Evolutionary conservation across 164 flowering plant genomes (phyloP).

Genomic region (Amborella trichopoda): DNA sequence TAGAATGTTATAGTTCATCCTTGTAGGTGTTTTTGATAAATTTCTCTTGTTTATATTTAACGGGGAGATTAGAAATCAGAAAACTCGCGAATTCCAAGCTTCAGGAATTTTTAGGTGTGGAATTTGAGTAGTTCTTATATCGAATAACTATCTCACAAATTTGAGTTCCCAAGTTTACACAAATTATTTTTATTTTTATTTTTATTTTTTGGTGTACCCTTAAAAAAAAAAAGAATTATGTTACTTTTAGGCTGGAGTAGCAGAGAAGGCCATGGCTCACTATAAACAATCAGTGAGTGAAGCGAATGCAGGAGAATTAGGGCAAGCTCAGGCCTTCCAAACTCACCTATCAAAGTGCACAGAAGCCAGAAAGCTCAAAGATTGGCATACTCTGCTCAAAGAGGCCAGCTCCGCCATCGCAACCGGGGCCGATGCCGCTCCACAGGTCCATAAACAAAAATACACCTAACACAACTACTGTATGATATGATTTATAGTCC

Average conservation of each 20-base stretch:
- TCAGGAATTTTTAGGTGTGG: neutral
- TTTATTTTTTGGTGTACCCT: neutral
- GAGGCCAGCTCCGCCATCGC: conserved; percentile 38
- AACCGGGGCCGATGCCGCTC: conserved; percentile 69
- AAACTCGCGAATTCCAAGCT: neutral
- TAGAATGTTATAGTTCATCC: too few species aligned
- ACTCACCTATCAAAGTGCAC: conserved; percentile 28
- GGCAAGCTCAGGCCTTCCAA: conserved; percentile 34
- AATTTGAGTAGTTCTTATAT: neutral
- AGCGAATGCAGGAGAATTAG: conserved; percentile 19
- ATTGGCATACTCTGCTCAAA: conserved; percentile 45
- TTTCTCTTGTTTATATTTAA: neutral
- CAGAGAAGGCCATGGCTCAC: conserved; percentile 58
- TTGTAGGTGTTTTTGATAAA: too few species aligned
- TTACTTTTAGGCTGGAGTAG: conserved; percentile 50
- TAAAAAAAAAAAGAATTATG: too few species aligned
- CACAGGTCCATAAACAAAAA: conserved; percentile 29
- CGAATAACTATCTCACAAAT: neutral
- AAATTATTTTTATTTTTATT: neutral
- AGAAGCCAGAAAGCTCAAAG: conserved; percentile 34
- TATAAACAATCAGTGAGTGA: conserved; percentile 33
- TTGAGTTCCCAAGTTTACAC: neutral
- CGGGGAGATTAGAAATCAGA: neutral
- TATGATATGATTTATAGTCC: neutral
- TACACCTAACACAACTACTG: neutral